Conservation (phyloP, 192 early-diverging fungal species). For the Backusella luteola region DNA sequence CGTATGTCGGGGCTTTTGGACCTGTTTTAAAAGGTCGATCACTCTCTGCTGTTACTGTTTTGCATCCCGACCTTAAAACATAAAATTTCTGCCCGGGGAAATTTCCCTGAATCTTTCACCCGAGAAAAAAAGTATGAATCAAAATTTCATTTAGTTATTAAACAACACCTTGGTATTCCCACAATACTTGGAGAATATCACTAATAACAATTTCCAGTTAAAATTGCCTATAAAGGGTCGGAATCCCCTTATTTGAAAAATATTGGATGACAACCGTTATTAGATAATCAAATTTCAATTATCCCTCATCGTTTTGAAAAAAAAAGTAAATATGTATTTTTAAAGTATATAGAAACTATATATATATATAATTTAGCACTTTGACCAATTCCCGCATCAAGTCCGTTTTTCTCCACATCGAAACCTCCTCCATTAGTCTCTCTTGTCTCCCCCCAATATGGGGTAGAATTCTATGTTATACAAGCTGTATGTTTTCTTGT, state of each 20-base stretch:
- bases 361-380: not conserved
- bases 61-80: not conserved
- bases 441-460: not conserved
- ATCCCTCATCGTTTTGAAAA: not conserved
- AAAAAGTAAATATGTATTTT: not conserved
- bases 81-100: not conserved
- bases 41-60: not conserved
- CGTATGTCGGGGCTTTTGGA: not conserved
- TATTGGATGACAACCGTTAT: not conserved
- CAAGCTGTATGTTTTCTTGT: not conserved
- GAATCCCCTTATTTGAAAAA: not conserved
- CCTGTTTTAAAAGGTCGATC: not conserved
- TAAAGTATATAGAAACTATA: not conserved
- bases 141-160: conserved; percentile 1
- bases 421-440: not conserved
- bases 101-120: not conserved
- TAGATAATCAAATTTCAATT: not conserved
- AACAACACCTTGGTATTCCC: not conserved
- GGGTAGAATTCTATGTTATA: not conserved
- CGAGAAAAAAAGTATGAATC: not conserved
- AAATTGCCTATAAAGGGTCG: conserved; percentile 1
- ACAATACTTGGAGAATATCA: not conserved
- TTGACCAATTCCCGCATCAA: not conserved
- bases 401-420: not conserved
- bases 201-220: not conserved